Percentiles rank a stretch among this genome's conserved stretches.
Evolutionary conservation across 306 rosid species (phyloP).

Genomic region (Pyrus bretschneideri): DNA sequence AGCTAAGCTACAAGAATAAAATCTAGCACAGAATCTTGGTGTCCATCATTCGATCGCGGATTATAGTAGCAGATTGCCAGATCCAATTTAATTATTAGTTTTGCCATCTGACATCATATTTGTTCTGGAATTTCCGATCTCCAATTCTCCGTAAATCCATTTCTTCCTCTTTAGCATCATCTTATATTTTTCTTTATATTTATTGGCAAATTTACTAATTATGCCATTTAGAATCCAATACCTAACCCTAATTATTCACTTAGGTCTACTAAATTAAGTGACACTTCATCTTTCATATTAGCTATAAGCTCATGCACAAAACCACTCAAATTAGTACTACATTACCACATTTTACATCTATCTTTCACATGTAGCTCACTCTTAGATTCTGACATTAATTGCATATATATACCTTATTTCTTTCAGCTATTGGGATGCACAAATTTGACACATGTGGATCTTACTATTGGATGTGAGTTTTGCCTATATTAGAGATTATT

Average conservation of each 20-base stretch:
- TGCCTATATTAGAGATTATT: too few relatives aligned
- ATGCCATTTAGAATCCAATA: not conserved
- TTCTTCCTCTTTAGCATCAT: not conserved
- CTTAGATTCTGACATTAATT: too few relatives aligned
- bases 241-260: not conserved
- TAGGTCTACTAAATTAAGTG: not conserved
- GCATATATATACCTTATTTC: too few relatives aligned
- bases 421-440: too few relatives aligned
- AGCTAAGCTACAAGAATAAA: not conserved
- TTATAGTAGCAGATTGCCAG: not conserved
- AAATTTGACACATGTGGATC: too few relatives aligned
- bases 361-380: too few relatives aligned
- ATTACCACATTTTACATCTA: too few relatives aligned
- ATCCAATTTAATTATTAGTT: not conserved
- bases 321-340: too few relatives aligned
- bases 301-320: too few relatives aligned
- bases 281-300: too few relatives aligned
- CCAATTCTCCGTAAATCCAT: not conserved
- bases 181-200: not conserved
- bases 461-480: too few relatives aligned
- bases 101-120: not conserved
- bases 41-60: not conserved
- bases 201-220: too few relatives aligned
- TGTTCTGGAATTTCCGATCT: not conserved
- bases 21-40: slow-evolving; percentile 9